Conservation (phyloP, 495 filamentous ascomycete genomes). For the Neohortaea acidophila region DNA sequence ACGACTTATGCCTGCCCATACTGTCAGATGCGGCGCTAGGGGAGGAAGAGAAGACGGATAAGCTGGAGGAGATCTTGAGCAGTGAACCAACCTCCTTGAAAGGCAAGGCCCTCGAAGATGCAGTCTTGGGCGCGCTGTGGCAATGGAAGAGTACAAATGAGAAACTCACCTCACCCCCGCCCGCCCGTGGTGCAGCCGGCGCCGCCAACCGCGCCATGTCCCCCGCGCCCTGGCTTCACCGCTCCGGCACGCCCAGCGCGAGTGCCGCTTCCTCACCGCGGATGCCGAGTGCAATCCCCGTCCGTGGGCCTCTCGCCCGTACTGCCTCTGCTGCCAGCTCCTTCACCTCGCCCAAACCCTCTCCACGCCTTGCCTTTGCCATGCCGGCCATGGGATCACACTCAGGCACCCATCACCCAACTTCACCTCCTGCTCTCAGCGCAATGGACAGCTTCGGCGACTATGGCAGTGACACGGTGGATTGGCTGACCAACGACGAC, state of each 20-base stretch:
- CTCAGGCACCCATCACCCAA: too few species aligned
- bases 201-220: constrained; percentile 80
- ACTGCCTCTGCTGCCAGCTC: constrained; percentile 62
- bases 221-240: constrained; percentile 79
- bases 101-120: constrained; percentile 73
- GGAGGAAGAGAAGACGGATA: constrained; percentile 92
- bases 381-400: constrained; percentile 88
- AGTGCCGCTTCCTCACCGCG: constrained; percentile 53
- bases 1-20: constrained; percentile 77
- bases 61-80: constrained; percentile 70
- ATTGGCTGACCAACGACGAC: constrained; percentile 86
- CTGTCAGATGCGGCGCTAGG: constrained; percentile 69
- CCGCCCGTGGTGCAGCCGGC: constrained; percentile 44
- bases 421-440: constrained; percentile 80
- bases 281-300: constrained; percentile 62
- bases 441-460: constrained; percentile 85
- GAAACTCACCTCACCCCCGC: constrained; percentile 64
- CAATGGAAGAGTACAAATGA: constrained; percentile 63
- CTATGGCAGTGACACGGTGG: constrained; percentile 80
- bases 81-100: constrained; percentile 54
- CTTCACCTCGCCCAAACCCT: constrained; percentile 87
- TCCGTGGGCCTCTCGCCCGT: constrained; percentile 66
- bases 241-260: constrained; percentile 52
- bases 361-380: constrained; percentile 78
- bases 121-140: constrained; percentile 84